Evolutionary conservation across 345 rosid species (phyloP).

Genomic region (Cardamine resedifolia): DNA sequence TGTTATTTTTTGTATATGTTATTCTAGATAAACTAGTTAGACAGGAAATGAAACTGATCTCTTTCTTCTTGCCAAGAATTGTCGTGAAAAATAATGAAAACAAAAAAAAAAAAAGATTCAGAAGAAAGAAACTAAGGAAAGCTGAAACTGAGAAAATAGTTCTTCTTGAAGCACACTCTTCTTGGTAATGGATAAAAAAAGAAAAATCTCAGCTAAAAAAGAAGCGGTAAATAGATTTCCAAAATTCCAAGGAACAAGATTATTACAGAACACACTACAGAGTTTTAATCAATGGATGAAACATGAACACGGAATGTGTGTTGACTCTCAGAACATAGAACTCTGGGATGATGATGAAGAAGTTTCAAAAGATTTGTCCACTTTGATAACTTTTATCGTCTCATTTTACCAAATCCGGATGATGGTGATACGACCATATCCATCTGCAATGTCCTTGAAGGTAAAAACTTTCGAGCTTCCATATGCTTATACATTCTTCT

Average conservation of each 20-base stretch:
- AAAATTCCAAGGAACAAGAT: constrained; percentile 21
- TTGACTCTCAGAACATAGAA: constrained; percentile 17
- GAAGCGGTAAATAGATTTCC: not conserved
- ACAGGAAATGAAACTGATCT: not conserved
- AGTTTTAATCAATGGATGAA: constrained; percentile 1
- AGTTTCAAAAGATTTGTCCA: not conserved
- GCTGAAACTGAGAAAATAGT: not conserved
- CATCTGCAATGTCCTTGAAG: constrained; percentile 43
- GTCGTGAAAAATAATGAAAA: not conserved
- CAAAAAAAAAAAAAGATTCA: not conserved
- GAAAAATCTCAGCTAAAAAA: not conserved
- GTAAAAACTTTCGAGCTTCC: constrained; percentile 54
- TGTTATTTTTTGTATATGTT: not conserved
- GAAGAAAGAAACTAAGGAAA: not conserved
- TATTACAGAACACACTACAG: constrained; percentile 31
- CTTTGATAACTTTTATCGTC: constrained; percentile 4
- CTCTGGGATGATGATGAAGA: constrained; percentile 8
- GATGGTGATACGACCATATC: constrained; percentile 37
- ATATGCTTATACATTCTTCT: constrained; percentile 48
- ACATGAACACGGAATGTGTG: constrained; percentile 16
- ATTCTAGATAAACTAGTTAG: not conserved
- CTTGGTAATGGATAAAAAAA: not conserved
- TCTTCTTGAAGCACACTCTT: not conserved
- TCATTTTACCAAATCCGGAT: constrained; percentile 12
- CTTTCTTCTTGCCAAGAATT: not conserved